A percentile compares a stretch with the other conserved stretches of the same genome.
phyloP scores from a whole-genome alignment of 352 stramenopile species.

The Globisporangium canariense region DNA sequence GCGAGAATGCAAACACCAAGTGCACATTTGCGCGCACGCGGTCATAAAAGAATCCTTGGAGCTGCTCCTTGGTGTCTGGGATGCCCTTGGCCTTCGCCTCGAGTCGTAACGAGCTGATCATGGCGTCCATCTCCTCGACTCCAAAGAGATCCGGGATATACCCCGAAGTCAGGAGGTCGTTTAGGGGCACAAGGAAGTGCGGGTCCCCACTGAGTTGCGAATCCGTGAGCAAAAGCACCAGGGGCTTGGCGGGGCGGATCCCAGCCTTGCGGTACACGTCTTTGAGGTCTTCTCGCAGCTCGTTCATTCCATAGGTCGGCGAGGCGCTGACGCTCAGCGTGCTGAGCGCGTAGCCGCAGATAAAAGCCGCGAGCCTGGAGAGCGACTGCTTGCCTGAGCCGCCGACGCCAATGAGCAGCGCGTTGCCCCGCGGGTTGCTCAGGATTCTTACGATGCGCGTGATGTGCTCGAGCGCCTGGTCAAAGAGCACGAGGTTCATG shows the following conservation, averaged over 20 bases:
- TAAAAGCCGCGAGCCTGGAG: conserved; percentile 86
- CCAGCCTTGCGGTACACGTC: conserved; percentile 87
- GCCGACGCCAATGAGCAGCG: conserved; percentile 82
- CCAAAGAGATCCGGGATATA: conserved; percentile 82
- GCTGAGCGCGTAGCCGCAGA: conserved; percentile 70
- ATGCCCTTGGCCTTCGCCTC: conserved; percentile 86
- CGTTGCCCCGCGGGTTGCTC: conserved; percentile 67
- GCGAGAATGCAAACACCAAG: conserved; percentile 83
- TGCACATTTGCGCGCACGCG: conserved; percentile 86
- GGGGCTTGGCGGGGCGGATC: conserved; percentile 76
- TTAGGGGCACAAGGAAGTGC: conserved; percentile 84
- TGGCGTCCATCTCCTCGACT: conserved; percentile 87
- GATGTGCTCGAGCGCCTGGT: conserved; percentile 89
- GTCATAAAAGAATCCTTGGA: conserved; percentile 90
- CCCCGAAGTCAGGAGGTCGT: conserved; percentile 80
- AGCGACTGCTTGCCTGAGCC: conserved; percentile 90
- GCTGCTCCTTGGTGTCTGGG: conserved; percentile 87
- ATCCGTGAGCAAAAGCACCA: conserved; percentile 89
- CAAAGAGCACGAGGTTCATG: conserved; percentile 91
- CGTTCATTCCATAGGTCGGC: conserved; percentile 58
- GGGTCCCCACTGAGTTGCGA: conserved; percentile 79
- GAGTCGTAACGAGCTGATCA: conserved; percentile 62
- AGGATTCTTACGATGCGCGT: conserved; percentile 87
- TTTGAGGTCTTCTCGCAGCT: conserved; percentile 89
- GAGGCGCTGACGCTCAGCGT: conserved; percentile 58